Percentiles rank a stretch among this genome's conserved stretches.
These are phyloP conservation scores for Penicillium oxalicum DNA, from an alignment of 2,329 filamentous ascomycete genomes.

Conservation along the genomic window DNA sequence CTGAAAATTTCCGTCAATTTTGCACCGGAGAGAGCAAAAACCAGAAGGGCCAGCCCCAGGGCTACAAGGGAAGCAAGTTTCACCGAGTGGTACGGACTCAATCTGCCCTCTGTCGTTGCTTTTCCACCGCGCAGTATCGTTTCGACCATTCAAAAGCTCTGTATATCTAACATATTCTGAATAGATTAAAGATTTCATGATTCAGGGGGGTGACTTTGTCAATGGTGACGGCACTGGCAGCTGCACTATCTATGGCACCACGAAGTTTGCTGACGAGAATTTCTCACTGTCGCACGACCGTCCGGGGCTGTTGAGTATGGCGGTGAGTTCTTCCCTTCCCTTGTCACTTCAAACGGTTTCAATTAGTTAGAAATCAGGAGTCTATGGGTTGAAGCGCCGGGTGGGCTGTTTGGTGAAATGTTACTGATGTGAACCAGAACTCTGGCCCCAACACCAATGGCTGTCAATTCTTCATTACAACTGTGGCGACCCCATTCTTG, in stretches of 20 bases:
- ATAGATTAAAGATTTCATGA: slow-evolving; percentile 94
- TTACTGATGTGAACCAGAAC: slow-evolving; percentile 52
- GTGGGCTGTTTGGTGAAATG: too few species aligned
- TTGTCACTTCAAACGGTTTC: background rate
- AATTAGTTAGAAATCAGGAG: too few species aligned
- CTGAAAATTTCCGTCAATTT: slow-evolving; percentile 95
- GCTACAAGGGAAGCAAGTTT: slow-evolving; percentile 92
- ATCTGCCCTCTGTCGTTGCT: slow-evolving; percentile 15
- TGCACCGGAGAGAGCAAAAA: slow-evolving; percentile 91
- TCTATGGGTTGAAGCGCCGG: too few species aligned
- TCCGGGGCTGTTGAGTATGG: slow-evolving; percentile 84
- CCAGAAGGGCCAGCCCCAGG: slow-evolving; percentile 68
- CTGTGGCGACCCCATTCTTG: slow-evolving; percentile 76
- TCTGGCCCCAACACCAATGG: slow-evolving; percentile 89
- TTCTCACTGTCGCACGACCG: slow-evolving; percentile 73
- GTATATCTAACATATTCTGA: background rate
- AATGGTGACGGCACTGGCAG: slow-evolving; percentile 89
- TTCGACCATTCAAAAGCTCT: background rate
- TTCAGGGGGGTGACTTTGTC: slow-evolving; percentile 92
- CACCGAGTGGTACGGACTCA: slow-evolving; percentile 69
- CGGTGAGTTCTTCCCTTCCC: slow-evolving; percentile 51
- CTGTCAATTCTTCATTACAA: slow-evolving; percentile 96
- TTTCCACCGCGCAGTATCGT: too few species aligned
- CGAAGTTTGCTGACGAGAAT: slow-evolving; percentile 85
- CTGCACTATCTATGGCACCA: slow-evolving; percentile 78